A percentile compares a stretch with the other conserved stretches of the same genome.
These are phyloP conservation scores for Candida caryicola DNA, from an alignment of 805 yeast genomes.

Conservation along the genomic window DNA sequence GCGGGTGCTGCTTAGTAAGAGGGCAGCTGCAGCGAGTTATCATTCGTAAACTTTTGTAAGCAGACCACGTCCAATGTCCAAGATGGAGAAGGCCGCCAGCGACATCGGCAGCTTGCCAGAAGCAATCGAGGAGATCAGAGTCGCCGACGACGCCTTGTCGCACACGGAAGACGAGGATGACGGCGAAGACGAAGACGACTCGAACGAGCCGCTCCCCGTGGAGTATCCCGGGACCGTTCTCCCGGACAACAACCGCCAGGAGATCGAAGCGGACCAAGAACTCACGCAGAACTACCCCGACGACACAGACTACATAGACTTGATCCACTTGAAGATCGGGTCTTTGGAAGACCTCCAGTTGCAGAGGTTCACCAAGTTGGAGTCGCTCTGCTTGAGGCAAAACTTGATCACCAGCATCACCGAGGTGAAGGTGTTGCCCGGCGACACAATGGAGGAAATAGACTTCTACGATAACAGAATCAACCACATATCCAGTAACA, in stretches of 20 bases:
- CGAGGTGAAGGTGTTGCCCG: constrained; percentile 55
- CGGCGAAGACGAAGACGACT: constrained; percentile 18
- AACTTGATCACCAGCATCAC: constrained; percentile 74
- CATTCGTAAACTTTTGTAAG: too few species aligned
- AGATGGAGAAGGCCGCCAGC: background rate
- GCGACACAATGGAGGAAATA: constrained; percentile 62
- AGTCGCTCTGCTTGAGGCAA: constrained; percentile 72
- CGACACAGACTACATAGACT: constrained; percentile 60
- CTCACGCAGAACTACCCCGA: constrained; percentile 53
- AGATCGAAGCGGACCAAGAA: constrained; percentile 67
- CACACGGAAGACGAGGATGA: constrained; percentile 26
- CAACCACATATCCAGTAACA: constrained; percentile 73
- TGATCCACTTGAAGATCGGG: constrained; percentile 66
- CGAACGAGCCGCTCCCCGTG: constrained; percentile 40
- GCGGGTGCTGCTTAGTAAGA: background rate
- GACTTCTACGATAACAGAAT: constrained; percentile 92
- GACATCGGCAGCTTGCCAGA: constrained; percentile 7
- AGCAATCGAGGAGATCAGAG: constrained; percentile 8
- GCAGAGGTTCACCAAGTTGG: constrained; percentile 54
- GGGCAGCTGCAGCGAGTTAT: too few species aligned
- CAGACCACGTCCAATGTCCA: too few species aligned
- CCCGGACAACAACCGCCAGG: constrained; percentile 48
- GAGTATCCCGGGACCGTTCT: constrained; percentile 43
- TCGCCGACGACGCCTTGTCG: constrained; percentile 10
- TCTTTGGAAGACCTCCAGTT: constrained; percentile 62